Percentiles rank a stretch among this genome's conserved stretches.
These are phyloP conservation scores for Warburgia ugandensis DNA, from an alignment of 164 flowering plant species.

Conservation along the genomic window DNA sequence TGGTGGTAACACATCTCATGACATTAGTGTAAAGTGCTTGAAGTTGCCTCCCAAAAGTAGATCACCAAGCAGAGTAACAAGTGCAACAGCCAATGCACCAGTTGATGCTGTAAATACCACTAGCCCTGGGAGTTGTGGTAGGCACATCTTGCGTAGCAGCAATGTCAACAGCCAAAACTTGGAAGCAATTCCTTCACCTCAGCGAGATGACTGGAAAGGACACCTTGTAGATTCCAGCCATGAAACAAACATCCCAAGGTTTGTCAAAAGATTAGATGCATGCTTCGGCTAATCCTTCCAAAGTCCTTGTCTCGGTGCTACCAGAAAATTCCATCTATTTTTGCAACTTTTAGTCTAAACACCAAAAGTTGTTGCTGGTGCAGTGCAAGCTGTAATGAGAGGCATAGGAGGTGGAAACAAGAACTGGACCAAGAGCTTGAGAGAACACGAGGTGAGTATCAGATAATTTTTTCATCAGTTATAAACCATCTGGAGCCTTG, in stretches of 20 bases:
- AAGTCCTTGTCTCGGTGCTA: no score
- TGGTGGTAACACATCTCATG: slow-evolving; percentile 20
- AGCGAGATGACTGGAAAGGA: slow-evolving; percentile 16
- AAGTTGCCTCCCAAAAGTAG: slow-evolving; percentile 56
- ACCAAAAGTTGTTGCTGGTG: neutral
- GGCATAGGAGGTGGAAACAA: slow-evolving; percentile 61
- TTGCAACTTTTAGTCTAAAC: neutral
- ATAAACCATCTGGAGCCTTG: no score
- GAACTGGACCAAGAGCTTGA: slow-evolving; percentile 65
- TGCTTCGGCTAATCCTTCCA: neutral
- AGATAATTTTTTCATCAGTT: neutral
- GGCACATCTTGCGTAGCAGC: slow-evolving; percentile 28
- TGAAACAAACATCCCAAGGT: slow-evolving; percentile 43
- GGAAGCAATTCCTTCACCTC: slow-evolving; percentile 30
- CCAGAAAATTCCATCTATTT: neutral
- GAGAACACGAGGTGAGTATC: slow-evolving; percentile 41
- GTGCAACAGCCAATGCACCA: slow-evolving; percentile 32
- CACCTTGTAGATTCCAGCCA: slow-evolving; percentile 22
- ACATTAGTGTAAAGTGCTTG: slow-evolving; percentile 18
- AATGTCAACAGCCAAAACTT: slow-evolving; percentile 17
- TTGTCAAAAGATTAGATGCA: slow-evolving; percentile 3
- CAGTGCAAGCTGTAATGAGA: slow-evolving; percentile 44
- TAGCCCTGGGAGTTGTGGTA: slow-evolving; percentile 35
- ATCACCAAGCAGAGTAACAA: slow-evolving; percentile 31
- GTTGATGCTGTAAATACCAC: slow-evolving; percentile 21